Base-by-base conservation (phyloP, 148 eudicot genomes). In the Agrostemma githago region DNA sequence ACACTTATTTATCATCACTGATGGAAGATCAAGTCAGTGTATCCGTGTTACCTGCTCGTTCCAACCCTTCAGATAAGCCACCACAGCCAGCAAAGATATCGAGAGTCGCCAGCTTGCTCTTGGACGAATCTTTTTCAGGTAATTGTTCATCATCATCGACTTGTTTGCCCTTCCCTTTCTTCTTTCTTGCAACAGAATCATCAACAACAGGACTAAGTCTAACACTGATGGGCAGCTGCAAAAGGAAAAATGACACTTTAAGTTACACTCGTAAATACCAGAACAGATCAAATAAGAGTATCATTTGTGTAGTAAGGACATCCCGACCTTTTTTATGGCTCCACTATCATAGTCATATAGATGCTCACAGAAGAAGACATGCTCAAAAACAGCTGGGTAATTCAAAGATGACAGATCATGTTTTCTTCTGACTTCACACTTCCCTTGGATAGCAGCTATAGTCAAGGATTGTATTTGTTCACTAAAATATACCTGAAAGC, bases 41-140 rank as follows among this genome's bases (percentile, higher is more conserved):
- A 62, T 26, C 15, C 34, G 57, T 21, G 46, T 75, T 86, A 86
- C 98, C 98, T 74, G 98, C 84, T 80, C 84, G 79, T 75, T 95
- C 87, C 74, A 95, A 85, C 54, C 99, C 99, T 80, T 95, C 99
- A 40, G 99, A 95, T 68, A 95, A 80, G 68, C 99, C 99, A 76
- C 99, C 99, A 82, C 99, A 95, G 42, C 99, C 99, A 84, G 99
- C 92, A 89, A 95, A 95, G 65, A 95, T 92, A 82, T 95, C 99
- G 26, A 95, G 83, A 37, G 99, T 90, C 37, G 89, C 81, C 80
- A 95, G 75, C 42, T 80, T 70, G 46, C 79, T 77, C 62, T 42
- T 41, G 34, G 44, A 67, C 41, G 84, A 74, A 68, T 74, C 79
- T 53, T 84, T 88, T 43, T 79, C 82, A 41, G 77, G 74, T 21